phyloP scores from a whole-genome alignment of 257 asterid species.

The Solanum ossicruentum region DNA sequence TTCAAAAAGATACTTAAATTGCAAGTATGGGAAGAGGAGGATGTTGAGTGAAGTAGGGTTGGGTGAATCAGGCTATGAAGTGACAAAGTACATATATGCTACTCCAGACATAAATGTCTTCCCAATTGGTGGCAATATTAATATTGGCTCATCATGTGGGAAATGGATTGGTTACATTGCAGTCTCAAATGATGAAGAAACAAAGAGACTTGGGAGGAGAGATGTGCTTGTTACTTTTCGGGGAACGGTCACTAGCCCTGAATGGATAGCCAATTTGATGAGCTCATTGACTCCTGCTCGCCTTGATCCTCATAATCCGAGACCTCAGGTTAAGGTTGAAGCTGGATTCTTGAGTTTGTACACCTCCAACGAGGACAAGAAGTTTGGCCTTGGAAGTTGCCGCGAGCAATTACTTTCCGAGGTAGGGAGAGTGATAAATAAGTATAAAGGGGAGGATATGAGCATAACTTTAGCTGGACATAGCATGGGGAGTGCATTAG shows the following conservation, averaged over 20 bases:
- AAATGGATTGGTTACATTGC: slow-evolving; percentile 63
- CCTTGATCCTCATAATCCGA: slow-evolving; percentile 34
- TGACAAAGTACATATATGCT: slow-evolving; percentile 51
- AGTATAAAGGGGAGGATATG: slow-evolving; percentile 23
- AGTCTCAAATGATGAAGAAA: slow-evolving; percentile 18
- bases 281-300: slow-evolving; percentile 43
- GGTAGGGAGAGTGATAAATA: slow-evolving; percentile 28
- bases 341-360: slow-evolving; percentile 55
- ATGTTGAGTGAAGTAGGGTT: slow-evolving; percentile 35
- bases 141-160: slow-evolving; percentile 1
- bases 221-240: slow-evolving; percentile 48
- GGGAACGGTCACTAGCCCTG: slow-evolving; percentile 42
- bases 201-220: slow-evolving; percentile 29
- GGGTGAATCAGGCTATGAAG: slow-evolving; percentile 31
- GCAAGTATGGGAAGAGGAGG: slow-evolving; percentile 41
- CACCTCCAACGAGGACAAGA: slow-evolving; percentile 21
- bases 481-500: slow-evolving; percentile 74
- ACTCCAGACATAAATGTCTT: slow-evolving; percentile 23
- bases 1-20: slow-evolving; percentile 46
- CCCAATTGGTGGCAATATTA: neutral
- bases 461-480: slow-evolving; percentile 57
- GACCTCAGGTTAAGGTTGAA: slow-evolving; percentile 45
- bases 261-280: slow-evolving; percentile 59
- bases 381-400: slow-evolving; percentile 47
- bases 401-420: slow-evolving; percentile 60